Percentiles rank a stretch among this genome's conserved stretches.
Evolutionary conservation across 129 eudicot genomes (phyloP).

Genomic region (Helianthus tuberosus): DNA sequence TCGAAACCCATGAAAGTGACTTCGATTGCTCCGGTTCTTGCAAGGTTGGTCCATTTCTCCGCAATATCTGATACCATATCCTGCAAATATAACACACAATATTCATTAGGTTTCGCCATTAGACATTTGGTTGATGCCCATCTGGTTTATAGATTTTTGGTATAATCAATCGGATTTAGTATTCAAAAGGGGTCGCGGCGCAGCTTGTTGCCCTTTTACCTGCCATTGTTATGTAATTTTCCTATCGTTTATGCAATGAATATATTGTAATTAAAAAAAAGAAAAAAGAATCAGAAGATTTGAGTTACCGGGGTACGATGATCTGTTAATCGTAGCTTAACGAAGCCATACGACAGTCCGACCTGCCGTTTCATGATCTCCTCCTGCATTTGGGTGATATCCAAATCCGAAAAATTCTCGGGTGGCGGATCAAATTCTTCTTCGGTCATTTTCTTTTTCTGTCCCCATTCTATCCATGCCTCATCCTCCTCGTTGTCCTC

Average conservation of each 20-base stretch:
- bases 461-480: conserved; percentile 87
- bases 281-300: not conserved
- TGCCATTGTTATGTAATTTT: too few species aligned
- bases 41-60: conserved; percentile 73
- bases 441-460: conserved; percentile 45
- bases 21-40: conserved; percentile 78
- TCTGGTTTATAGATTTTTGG: too few species aligned
- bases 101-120: not conserved
- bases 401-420: conserved; percentile 58
- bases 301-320: conserved; percentile 59
- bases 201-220: too few species aligned
- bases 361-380: conserved; percentile 77
- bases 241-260: too few species aligned
- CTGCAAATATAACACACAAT: conserved; percentile 37
- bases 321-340: conserved; percentile 65
- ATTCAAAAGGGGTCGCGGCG: too few species aligned
- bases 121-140: not conserved
- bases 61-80: conserved; percentile 70
- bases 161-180: too few species aligned
- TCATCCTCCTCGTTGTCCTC: conserved; percentile 94
- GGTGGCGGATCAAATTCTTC: conserved; percentile 68
- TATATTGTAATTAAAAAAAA: too few species aligned
- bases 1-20: conserved; percentile 77
- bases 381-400: conserved; percentile 44
- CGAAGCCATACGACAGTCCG: conserved; percentile 84